phyloP scores from a whole-genome alignment of 768 basidiomycete genomes.

The Lactarius hatsudake region DNA sequence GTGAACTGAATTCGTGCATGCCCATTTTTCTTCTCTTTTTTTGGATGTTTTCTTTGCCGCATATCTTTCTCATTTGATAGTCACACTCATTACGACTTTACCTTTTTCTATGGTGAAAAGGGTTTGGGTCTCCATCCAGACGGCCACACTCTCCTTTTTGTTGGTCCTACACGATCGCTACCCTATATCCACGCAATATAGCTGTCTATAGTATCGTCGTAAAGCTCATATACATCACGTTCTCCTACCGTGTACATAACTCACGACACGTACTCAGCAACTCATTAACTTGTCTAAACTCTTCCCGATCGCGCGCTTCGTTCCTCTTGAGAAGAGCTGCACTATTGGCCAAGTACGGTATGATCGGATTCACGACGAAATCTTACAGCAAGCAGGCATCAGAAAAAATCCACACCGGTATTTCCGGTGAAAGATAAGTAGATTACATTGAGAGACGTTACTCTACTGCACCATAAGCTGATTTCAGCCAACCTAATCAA shows the following conservation, averaged over 20 bases:
- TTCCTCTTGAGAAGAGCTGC: too few relatives aligned
- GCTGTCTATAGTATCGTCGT: not conserved
- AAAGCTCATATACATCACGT: not conserved
- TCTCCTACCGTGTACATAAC: not conserved
- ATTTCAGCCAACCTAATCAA: too few relatives aligned
- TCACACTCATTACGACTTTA: not conserved
- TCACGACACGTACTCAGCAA: not conserved
- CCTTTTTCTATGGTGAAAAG: not conserved
- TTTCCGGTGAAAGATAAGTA: too few relatives aligned
- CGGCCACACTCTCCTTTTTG: not conserved
- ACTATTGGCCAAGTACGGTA: too few relatives aligned
- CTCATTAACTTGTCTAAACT: not conserved
- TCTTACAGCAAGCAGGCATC: too few relatives aligned
- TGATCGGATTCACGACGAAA: too few relatives aligned
- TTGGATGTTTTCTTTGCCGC: not conserved
- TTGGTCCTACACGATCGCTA: not conserved
- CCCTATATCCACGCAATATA: not conserved
- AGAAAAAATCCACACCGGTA: too few relatives aligned
- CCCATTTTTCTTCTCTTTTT: not conserved
- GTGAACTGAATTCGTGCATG: not conserved
- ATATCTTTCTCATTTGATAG: not conserved
- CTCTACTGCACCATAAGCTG: too few relatives aligned
- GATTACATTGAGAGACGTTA: too few relatives aligned
- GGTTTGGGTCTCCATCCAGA: not conserved
- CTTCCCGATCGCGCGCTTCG: too few relatives aligned